Base-by-base conservation (phyloP, 768 basidiomycete genomes). In the Punctularia strigosozonata region DNA sequence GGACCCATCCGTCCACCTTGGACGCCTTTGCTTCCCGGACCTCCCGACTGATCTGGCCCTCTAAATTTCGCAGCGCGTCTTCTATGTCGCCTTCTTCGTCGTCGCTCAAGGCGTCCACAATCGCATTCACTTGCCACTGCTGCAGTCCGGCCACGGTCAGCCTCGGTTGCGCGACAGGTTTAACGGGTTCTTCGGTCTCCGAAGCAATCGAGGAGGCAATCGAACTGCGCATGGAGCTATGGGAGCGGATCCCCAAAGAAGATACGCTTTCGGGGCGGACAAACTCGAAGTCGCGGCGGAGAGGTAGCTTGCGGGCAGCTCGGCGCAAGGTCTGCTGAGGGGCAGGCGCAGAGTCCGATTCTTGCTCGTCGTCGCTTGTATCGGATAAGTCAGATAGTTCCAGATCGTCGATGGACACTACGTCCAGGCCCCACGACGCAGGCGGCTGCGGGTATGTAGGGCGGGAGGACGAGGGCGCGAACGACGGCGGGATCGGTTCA, bases 1-100 rank as follows among this genome's bases (percentile, higher is more conserved):
- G 71, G 35, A 88, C 75, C 87, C 87, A 89, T 3, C 76, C 75
- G 52, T 89, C 78, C 3, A 91, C 84, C 54, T 88, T 87, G 35
- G 68, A 67, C 25, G 71, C 71, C 49, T 80, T 86, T 47, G 77
- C 81, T 45, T 74, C 65, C 52, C 81, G 74, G 50, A 73, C 70
- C 43, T 75, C 64, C 0, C 71, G 71, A 54, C 88, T 87, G 39
- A 91, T 84, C 53, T 88, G 77, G 0, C 89, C 91, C 56, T 94
- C 89, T 26, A 95, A 68, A 10, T 82, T 65, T 18, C 71, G 65
- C 45, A 95, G 55, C 14, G 91, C 89, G 5, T 77, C 83, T 23
- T 89, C 87, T 14, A 85, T 80, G 48, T 85, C 88, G 1, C 87
- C 87, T 14, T 60, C 68, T 42, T 80, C 86, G 4, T 87, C 77